Evolutionary conservation across 495 filamentous ascomycete genomes (phyloP).

Genomic region (Penicillium steckii): DNA sequence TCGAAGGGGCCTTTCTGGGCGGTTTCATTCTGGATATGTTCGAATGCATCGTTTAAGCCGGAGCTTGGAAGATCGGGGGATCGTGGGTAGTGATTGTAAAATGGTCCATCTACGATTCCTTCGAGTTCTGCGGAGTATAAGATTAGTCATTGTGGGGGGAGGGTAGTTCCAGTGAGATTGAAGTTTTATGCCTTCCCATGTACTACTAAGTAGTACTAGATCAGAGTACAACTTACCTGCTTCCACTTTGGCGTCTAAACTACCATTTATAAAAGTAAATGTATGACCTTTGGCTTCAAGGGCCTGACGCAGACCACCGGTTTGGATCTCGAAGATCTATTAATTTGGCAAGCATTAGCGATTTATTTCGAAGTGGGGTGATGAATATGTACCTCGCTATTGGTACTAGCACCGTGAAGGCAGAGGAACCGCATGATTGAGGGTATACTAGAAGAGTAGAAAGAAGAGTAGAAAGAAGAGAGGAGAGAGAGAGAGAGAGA

Average conservation of each 20-base stretch:
- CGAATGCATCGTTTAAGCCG: slow-evolving; percentile 29
- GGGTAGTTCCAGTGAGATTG: not conserved
- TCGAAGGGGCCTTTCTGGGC: slow-evolving; percentile 44
- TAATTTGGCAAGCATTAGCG: slow-evolving; percentile 2
- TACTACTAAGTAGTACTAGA: no score
- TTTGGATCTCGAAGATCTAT: slow-evolving; percentile 44
- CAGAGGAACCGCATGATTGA: slow-evolving; percentile 39
- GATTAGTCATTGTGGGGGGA: not conserved
- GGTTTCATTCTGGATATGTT: slow-evolving; percentile 32
- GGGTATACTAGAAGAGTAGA: not conserved
- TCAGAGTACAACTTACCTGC: slow-evolving; percentile 22
- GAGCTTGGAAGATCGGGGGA: slow-evolving; percentile 21
- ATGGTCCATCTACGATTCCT: slow-evolving; percentile 35
- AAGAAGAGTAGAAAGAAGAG: not conserved
- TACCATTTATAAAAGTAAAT: slow-evolving; percentile 38
- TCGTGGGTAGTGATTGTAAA: slow-evolving; percentile 39
- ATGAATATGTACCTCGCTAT: slow-evolving; percentile 29
- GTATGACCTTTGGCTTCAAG: slow-evolving; percentile 33
- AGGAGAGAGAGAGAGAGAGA: not conserved
- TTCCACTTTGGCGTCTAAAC: slow-evolving; percentile 24
- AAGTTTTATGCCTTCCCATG: no score
- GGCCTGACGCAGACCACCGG: slow-evolving; percentile 32
- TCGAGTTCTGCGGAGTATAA: slow-evolving; percentile 29
- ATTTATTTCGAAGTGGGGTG: not conserved
- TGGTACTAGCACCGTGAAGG: slow-evolving; percentile 40